Percentiles rank a stretch among this genome's conserved stretches.
Conservation (phyloP, 164 flowering plant genomes). For the Annona cherimola region DNA sequence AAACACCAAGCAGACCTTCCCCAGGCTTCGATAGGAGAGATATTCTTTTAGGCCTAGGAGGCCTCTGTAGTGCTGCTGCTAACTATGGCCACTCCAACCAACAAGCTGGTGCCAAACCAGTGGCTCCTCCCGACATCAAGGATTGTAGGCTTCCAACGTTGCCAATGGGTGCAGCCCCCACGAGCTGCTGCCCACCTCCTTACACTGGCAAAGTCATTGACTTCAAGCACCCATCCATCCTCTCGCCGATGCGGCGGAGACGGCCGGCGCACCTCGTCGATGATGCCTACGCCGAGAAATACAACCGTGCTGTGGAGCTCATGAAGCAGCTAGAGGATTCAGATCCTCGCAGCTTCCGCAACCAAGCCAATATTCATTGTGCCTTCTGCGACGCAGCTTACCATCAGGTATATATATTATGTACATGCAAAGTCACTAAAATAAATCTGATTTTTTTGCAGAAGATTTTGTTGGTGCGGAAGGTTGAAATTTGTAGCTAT, state of each 20-base stretch:
- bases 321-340: conserved; percentile 44
- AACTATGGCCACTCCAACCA: conserved; percentile 5
- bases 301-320: conserved; percentile 27
- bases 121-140: conserved; percentile 22
- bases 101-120: conserved; percentile 27
- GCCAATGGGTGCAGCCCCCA: conserved; percentile 17
- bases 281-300: conserved; percentile 32
- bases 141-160: conserved; percentile 31
- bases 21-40: not conserved
- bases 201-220: conserved; percentile 13
- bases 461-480: no score
- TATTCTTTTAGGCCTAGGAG: conserved; percentile 38
- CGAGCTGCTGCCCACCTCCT: conserved; percentile 46
- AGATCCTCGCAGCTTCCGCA: conserved; percentile 33
- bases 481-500: no score
- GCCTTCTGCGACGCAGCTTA: conserved; percentile 40
- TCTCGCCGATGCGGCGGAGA: conserved; percentile 20
- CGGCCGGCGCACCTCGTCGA: conserved; percentile 36
- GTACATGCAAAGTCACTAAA: no score
- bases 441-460: no score
- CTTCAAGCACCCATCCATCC: conserved; percentile 24
- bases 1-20: not conserved
- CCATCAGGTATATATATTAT: conserved; percentile 10
- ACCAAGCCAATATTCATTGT: conserved; percentile 41
- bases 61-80: conserved; percentile 29